Conservation (phyloP, 2,329 filamentous ascomycete species). For the Colletotrichum magnum region DNA sequence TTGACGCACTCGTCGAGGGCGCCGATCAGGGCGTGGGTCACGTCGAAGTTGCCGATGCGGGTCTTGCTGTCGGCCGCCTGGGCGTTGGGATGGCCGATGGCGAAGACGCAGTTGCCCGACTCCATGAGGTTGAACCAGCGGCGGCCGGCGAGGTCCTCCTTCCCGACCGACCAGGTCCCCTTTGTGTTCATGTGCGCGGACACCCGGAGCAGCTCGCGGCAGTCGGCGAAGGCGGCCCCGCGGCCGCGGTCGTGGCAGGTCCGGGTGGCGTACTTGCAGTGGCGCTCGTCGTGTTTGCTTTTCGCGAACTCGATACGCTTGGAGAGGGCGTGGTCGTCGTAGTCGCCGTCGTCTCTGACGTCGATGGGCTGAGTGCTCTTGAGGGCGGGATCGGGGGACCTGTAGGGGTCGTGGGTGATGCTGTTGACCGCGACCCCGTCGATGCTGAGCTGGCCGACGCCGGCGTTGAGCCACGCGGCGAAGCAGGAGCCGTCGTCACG, state of each 20-base stretch:
- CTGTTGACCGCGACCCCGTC: background rate
- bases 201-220: constrained; percentile 9
- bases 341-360: background rate
- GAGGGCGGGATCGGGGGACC: background rate
- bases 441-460: background rate
- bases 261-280: background rate
- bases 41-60: constrained; percentile 15
- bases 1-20: constrained; percentile 1
- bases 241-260: constrained; percentile 19
- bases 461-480: constrained; percentile 2
- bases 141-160: constrained; percentile 12
- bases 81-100: constrained; percentile 8
- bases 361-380: background rate
- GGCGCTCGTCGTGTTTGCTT: background rate
- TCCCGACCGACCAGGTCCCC: constrained; percentile 4
- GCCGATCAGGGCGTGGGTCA: background rate
- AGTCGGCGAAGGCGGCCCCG: constrained; percentile 10
- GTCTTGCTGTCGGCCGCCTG: background rate
- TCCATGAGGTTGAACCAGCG: constrained; percentile 18
- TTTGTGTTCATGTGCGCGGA: background rate
- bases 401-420: background rate
- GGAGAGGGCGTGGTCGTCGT: background rate
- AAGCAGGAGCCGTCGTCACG: constrained; percentile 19
- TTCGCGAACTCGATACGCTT: constrained; percentile 15
- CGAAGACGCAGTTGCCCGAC: constrained; percentile 13